Evolutionary conservation across 2,329 filamentous ascomycete genomes (phyloP), one percentile per base, ranked within the genome.

Genomic region (Myriosclerotinia scirpicola): DNA sequence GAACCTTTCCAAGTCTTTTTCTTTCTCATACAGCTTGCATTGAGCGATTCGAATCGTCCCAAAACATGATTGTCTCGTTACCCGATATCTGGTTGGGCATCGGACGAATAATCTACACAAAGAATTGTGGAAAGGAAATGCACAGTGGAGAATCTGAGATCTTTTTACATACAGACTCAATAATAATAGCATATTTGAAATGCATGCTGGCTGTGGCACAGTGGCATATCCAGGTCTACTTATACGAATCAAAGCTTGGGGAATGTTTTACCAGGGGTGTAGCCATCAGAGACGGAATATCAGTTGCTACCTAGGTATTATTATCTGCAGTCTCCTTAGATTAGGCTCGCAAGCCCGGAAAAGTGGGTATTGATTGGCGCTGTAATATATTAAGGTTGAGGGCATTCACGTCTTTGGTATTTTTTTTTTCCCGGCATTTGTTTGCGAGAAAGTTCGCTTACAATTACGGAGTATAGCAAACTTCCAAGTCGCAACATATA

Each of bases 301-400:
- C 46, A 12, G 11, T 38, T 42, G 54, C 38, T 36, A 9, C n/a
- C n/a, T n/a, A n/a, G n/a, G n/a, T n/a, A n/a, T n/a, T n/a, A 36
- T 30, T 36, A 30, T 46, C 42, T 34, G 30, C 30, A 34, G 30
- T 34, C 5, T 34, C 30, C 30, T 6, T 34, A 5, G 30, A 60
- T 34, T 36, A 60, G 54, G 26, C 14, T 50, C 34, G 30, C 20
- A 38, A 50, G 56, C 44, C 42, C 15, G 15, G 44, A 60, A 50
- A 46, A 60, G 56, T 60, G 56, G 56, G n/a, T 60, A 36, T 8
- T 36, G 11, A 15, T 26, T 17, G 56, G 7, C 42, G 36, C 44
- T 17, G 42, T 9, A 60, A 60, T 50, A 20, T 60, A 60, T 48
- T 60, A 50, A 50, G 30, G 56, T 60, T 60, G 56, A 44, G 22